Conservation (phyloP, 345 rosid species). For the Turnera subulata region DNA sequence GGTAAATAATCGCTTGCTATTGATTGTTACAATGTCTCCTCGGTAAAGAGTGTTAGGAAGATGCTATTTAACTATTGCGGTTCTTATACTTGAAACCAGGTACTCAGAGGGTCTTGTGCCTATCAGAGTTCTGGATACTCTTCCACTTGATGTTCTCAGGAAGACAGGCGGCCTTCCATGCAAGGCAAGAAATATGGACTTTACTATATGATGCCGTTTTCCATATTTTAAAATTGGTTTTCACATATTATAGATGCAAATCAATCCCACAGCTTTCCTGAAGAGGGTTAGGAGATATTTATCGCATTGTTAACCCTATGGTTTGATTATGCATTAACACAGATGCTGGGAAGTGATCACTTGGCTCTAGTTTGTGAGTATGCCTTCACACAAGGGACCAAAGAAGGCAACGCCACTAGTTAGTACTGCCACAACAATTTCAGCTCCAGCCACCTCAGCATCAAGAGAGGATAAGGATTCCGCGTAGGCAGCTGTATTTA, state of each 20-base stretch:
- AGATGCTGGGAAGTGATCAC: conserved; percentile 83
- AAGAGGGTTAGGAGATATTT: not conserved
- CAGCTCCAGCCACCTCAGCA: conserved; percentile 3
- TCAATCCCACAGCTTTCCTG: not conserved
- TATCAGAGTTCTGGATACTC: conserved; percentile 66
- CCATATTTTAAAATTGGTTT: no score
- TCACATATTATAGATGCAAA: not conserved
- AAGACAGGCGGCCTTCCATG: conserved; percentile 71
- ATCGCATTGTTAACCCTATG: conserved; percentile 4
- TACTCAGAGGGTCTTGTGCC: conserved; percentile 57
- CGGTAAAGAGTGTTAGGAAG: not conserved
- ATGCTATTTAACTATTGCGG: not conserved
- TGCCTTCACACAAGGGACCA: conserved; percentile 28
- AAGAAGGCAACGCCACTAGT: conserved; percentile 10
- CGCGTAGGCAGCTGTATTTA: not conserved
- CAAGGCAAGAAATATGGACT: conserved; percentile 36
- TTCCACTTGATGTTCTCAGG: conserved; percentile 51
- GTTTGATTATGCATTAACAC: conserved; percentile 3
- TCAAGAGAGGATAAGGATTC: not conserved
- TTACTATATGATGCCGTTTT: no score
- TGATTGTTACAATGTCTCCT: not conserved
- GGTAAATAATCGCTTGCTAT: conserved; percentile 38
- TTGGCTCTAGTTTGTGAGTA: conserved; percentile 76
- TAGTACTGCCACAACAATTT: no score
- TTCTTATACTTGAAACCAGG: conserved; percentile 37